A percentile compares a stretch with the other conserved stretches of the same genome.
Conservation (phyloP, 2,329 filamentous ascomycete species). For the Lachnellula occidentalis region DNA sequence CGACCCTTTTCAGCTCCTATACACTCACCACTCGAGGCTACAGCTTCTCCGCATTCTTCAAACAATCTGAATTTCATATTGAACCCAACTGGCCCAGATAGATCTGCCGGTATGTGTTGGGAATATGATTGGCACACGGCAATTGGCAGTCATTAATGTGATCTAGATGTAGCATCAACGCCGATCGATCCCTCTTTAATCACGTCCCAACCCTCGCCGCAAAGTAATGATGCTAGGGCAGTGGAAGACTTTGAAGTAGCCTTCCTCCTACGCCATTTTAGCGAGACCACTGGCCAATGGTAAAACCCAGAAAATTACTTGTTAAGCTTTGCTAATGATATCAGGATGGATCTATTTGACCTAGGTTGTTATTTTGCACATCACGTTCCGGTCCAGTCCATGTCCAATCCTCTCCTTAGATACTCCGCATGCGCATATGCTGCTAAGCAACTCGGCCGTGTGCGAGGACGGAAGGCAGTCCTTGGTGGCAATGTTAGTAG, state of each 20-base stretch:
- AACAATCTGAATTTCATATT: slow-evolving; percentile 52
- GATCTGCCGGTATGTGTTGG: slow-evolving; percentile 14
- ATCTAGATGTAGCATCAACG: slow-evolving; percentile 35
- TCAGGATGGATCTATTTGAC: slow-evolving; percentile 50
- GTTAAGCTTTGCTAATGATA: slow-evolving; percentile 4
- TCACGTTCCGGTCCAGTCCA: slow-evolving; percentile 53
- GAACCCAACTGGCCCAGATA: slow-evolving; percentile 34
- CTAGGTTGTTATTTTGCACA: slow-evolving; percentile 54
- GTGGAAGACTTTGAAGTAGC: slow-evolving; percentile 50
- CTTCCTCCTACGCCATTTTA: slow-evolving; percentile 55
- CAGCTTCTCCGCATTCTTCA: slow-evolving; percentile 22
- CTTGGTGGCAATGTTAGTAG: slow-evolving; percentile 41
- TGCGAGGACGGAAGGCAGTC: slow-evolving; percentile 46
- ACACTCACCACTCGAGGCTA: slow-evolving; percentile 17
- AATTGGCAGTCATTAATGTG: slow-evolving; percentile 19
- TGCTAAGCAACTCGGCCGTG: slow-evolving; percentile 53
- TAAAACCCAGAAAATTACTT: slow-evolving; percentile 23
- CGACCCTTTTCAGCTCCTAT: slow-evolving; percentile 18
- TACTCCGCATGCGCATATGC: slow-evolving; percentile 55
- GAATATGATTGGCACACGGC: background rate
- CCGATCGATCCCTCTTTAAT: slow-evolving; percentile 39
- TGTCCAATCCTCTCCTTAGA: slow-evolving; percentile 41
- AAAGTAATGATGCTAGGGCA: slow-evolving; percentile 13
- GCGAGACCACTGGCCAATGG: slow-evolving; percentile 55
- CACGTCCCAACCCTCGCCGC: slow-evolving; percentile 6